These are phyloP conservation scores for Prunus davidiana DNA, from an alignment of 306 rosid species.

Conservation along the genomic window DNA sequence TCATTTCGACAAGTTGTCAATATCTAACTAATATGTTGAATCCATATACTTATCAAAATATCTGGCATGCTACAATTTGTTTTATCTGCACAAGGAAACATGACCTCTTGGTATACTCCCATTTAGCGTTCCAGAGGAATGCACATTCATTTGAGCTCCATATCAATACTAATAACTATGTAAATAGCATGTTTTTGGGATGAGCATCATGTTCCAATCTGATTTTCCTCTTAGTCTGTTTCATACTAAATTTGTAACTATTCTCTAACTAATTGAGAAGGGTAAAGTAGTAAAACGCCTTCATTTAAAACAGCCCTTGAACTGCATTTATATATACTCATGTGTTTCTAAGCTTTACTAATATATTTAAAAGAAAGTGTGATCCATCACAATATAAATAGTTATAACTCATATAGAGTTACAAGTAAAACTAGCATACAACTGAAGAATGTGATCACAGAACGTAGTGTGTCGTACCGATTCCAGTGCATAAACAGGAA, in stretches of 20 bases:
- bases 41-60: not conserved
- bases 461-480: conserved; percentile 54
- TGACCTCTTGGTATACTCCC: not conserved
- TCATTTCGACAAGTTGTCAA: not conserved
- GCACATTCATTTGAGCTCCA: not conserved
- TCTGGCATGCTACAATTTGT: not conserved
- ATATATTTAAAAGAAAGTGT: not conserved
- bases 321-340: not conserved
- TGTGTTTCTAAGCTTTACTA: not conserved
- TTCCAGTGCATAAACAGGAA: conserved; percentile 97
- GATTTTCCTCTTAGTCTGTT: not conserved
- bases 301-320: not conserved
- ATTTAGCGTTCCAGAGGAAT: not conserved
- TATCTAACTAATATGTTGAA: not conserved
- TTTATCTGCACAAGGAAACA: not conserved
- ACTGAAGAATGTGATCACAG: conserved; percentile 5
- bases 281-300: not conserved
- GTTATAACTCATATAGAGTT: not conserved
- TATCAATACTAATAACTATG: not conserved
- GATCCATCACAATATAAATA: not conserved
- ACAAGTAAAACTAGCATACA: not conserved
- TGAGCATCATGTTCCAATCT: not conserved
- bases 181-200: not conserved
- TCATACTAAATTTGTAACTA: not conserved
- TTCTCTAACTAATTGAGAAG: not conserved